Conservation (phyloP, 1,284 basidiomycete genomes). For the Trichosporon faecale region DNA sequence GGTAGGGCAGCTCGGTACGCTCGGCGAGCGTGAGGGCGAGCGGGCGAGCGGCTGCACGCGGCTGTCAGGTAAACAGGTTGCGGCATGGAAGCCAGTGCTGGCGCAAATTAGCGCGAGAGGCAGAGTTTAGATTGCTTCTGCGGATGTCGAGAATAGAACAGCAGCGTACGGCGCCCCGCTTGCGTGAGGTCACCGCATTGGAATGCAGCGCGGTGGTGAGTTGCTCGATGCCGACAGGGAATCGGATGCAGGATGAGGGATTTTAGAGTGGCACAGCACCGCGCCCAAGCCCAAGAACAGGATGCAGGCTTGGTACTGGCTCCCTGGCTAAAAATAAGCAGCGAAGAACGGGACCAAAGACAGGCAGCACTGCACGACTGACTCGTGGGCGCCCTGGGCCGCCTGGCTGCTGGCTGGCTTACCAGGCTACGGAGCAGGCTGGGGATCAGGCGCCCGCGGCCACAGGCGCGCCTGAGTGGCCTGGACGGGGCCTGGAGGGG, state of each 20-base stretch:
- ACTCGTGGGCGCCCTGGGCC: not conserved
- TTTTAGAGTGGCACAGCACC: not conserved
- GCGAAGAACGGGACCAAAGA: not conserved
- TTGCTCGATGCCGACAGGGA: not conserved
- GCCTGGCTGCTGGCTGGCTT: not conserved
- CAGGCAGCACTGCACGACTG: not conserved
- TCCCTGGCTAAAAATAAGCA: constrained; percentile 5
- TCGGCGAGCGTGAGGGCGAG: too few species aligned
- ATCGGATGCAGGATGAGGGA: not conserved
- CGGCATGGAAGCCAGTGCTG: not conserved
- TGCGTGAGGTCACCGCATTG: too few species aligned
- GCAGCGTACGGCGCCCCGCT: too few species aligned
- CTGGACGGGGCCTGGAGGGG: too few species aligned
- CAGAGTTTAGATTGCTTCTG: not conserved
- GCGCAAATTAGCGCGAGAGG: not conserved
- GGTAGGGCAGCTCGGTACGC: too few species aligned
- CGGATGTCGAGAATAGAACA: not conserved
- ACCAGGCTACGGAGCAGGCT: not conserved
- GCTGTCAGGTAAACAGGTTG: not conserved
- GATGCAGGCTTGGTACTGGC: not conserved
- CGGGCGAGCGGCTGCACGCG: too few species aligned
- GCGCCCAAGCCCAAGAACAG: not conserved
- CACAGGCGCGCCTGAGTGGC: too few species aligned
- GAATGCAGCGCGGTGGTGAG: too few species aligned
- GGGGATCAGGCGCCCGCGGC: too few species aligned